These are phyloP conservation scores for Schizopora paradoxa DNA, from an alignment of 1,284 basidiomycete species.

Conservation along the genomic window DNA sequence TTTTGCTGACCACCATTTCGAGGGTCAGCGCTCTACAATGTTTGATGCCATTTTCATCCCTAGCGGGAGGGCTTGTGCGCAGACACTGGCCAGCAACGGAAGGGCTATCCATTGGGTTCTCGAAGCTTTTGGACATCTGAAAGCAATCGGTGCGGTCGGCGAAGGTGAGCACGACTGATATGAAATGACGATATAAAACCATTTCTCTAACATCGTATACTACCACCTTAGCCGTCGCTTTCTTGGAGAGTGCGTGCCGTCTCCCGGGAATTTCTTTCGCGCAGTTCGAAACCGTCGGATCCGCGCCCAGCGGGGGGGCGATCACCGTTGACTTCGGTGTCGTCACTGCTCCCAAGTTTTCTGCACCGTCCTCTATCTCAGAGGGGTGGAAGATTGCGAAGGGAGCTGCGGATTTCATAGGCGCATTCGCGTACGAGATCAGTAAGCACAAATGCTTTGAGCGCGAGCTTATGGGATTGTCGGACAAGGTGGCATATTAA, in stretches of 20 bases:
- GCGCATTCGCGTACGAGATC: constrained; percentile 54
- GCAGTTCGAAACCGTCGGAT: constrained; percentile 32
- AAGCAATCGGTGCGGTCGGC: constrained; percentile 70
- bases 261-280: constrained; percentile 46
- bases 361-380: constrained; percentile 31
- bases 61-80: constrained; percentile 51
- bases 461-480: constrained; percentile 54
- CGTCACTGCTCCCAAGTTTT: constrained; percentile 51
- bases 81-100: constrained; percentile 48
- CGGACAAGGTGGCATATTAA: constrained; percentile 49
- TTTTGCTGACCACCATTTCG: constrained; percentile 63
- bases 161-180: constrained; percentile 38
- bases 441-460: constrained; percentile 60
- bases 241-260: constrained; percentile 42
- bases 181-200: neutral
- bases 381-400: constrained; percentile 41
- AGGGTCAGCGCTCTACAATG: constrained; percentile 72
- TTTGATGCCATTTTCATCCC: constrained; percentile 78
- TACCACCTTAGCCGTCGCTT: constrained; percentile 36
- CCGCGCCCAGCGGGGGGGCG: constrained; percentile 34
- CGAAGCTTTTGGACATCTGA: constrained; percentile 77
- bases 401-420: constrained; percentile 47
- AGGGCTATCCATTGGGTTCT: constrained; percentile 65
- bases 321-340: constrained; percentile 51
- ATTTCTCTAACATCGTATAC: neutral